Conservation (phyloP, 2,329 filamentous ascomycete genomes). For the Alternaria sp. region DNA sequence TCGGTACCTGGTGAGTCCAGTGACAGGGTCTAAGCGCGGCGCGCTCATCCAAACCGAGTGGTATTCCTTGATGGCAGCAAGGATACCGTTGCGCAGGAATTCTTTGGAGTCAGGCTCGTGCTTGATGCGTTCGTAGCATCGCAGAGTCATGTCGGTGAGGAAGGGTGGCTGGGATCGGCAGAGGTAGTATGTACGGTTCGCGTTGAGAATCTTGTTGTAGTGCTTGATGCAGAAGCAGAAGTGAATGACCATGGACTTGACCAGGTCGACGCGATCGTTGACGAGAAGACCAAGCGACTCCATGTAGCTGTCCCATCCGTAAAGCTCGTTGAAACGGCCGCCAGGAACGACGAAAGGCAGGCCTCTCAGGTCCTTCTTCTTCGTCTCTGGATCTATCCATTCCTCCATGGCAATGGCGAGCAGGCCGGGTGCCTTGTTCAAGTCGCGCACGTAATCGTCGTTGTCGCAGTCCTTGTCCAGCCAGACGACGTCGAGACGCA, state of each 20-base stretch:
- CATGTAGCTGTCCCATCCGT: conserved; percentile 99
- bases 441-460: conserved; percentile 77
- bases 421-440: conserved; percentile 88
- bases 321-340: conserved; percentile 96
- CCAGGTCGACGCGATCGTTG: conserved; percentile 83
- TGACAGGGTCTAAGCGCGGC: conserved; percentile 77
- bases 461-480: conserved; percentile 77
- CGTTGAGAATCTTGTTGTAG: conserved; percentile 98
- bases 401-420: conserved; percentile 90
- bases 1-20: conserved; percentile 83
- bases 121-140: conserved; percentile 92
- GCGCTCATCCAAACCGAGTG: conserved; percentile 79
- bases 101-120: conserved; percentile 80
- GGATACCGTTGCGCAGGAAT: conserved; percentile 78
- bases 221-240: conserved; percentile 99
- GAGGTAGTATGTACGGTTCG: conserved; percentile 94
- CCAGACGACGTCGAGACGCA: conserved; percentile 84
- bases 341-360: conserved; percentile 97
- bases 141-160: conserved; percentile 93
- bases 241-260: conserved; percentile 93
- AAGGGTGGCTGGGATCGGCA: conserved; percentile 94
- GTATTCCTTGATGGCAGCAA: conserved; percentile 97
- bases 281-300: conserved; percentile 87
- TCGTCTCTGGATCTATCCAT: conserved; percentile 67
- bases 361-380: conserved; percentile 74